Evolutionary conservation across 2,329 filamentous ascomycete genomes (phyloP), one percentile per base, ranked within the genome.

Genomic region (Penicillium sp.): DNA sequence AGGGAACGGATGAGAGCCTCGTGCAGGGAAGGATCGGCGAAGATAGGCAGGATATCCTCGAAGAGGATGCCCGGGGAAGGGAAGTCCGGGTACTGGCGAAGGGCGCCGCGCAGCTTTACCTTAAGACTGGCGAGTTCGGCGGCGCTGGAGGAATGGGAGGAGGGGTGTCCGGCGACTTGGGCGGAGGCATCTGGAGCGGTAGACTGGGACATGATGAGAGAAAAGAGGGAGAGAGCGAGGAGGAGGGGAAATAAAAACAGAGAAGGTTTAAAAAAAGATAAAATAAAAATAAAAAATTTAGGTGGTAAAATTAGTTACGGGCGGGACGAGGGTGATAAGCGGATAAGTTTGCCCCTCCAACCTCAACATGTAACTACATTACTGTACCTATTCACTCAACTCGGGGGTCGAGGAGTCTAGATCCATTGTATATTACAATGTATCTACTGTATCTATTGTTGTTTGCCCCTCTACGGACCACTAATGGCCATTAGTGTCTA

Each of bases 1-100:
- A 97, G 86, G 42, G 89, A 89, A 64, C 84, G 82, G 69, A 96
- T 78, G 51, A 98, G 85, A 48, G 83, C 80, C 60, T 81, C 78
- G 75, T 96, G 92, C 54, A 88, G 78, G 44, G 71, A 67, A 47
- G 85, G 83, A 66, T 89, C 81, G 69, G 88, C 84, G 78, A 98
- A 97, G 68, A 97, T 86, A 54, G 93, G 93, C 72, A 98, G 86
- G 74, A 98, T 97, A 70, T 98, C 93, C 77, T 96, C 89, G 74
- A 98, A 98, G 65, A 95, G 80, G 68, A 98, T 92, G 71, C 93
- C 92, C 40, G 87, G 84, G 59, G 87, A 85, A 52, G 92, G 92
- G 76, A 96, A 97, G 78, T 97, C 89, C 66, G 84, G 83, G 76
- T 89, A 95, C 71, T 90, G 85, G 72, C 88, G 88, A 62, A 97